Conservation (phyloP, 805 yeast genomes). For the Teunomyces panamensis region DNA sequence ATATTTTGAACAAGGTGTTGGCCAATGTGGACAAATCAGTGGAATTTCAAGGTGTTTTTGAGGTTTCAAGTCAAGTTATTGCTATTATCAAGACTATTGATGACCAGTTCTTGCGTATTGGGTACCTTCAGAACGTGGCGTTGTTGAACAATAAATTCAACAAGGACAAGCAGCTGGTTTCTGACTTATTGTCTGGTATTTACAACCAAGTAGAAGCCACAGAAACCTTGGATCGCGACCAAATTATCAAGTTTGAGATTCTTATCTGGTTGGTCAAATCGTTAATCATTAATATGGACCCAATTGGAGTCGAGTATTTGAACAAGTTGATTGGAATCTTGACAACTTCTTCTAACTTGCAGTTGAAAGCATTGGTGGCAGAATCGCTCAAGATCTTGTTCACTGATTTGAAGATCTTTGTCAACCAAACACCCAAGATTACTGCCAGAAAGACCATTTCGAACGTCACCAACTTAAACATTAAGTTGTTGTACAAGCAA, state of each 20-base stretch:
- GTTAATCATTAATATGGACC: slow-evolving; percentile 56
- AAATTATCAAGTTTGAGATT: slow-evolving; percentile 43
- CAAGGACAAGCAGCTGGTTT: neutral
- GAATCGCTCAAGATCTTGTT: slow-evolving; percentile 62
- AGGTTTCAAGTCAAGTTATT: slow-evolving; percentile 8
- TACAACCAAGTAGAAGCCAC: neutral
- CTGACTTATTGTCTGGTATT: neutral
- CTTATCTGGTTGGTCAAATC: slow-evolving; percentile 74
- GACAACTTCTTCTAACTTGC: slow-evolving; percentile 27
- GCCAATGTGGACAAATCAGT: slow-evolving; percentile 50
- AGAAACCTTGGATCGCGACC: neutral
- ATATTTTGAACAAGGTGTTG: slow-evolving; percentile 40
- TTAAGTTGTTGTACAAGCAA: slow-evolving; percentile 75
- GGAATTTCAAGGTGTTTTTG: slow-evolving; percentile 2
- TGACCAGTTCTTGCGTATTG: slow-evolving; percentile 41
- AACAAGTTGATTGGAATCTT: slow-evolving; percentile 20
- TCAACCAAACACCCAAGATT: slow-evolving; percentile 34
- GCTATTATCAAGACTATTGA: slow-evolving; percentile 11
- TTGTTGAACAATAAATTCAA: slow-evolving; percentile 49
- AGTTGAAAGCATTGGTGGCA: slow-evolving; percentile 30
- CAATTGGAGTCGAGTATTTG: slow-evolving; percentile 23
- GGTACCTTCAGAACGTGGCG: slow-evolving; percentile 55
- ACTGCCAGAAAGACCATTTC: slow-evolving; percentile 32
- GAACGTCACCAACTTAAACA: slow-evolving; percentile 52
- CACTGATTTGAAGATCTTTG: slow-evolving; percentile 61